These are phyloP conservation scores for Alternaria dauci DNA, from an alignment of 2,329 filamentous ascomycete genomes.

Conservation along the genomic window DNA sequence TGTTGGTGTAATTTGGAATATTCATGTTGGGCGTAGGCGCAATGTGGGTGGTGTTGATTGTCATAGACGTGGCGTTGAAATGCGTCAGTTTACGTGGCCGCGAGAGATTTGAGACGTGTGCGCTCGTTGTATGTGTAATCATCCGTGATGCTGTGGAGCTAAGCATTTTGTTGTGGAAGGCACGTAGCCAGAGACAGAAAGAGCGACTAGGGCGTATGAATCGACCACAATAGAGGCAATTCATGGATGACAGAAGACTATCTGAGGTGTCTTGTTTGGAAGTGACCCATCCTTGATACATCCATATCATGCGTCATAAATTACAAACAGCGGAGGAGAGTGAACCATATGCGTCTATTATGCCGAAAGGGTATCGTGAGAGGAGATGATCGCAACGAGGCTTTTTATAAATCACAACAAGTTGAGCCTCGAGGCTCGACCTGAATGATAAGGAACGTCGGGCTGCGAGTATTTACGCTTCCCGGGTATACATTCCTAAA, in stretches of 20 bases:
- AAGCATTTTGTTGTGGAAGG: not conserved
- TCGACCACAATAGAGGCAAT: not conserved
- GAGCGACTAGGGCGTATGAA: not conserved
- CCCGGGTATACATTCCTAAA: not conserved
- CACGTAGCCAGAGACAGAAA: not conserved
- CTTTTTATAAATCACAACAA: not conserved
- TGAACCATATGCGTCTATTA: constrained; percentile 4
- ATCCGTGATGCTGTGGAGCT: not conserved
- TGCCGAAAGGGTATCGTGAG: constrained; percentile 44
- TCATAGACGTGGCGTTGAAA: not conserved
- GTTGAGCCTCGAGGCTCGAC: not conserved
- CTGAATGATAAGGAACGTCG: not conserved
- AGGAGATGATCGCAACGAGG: constrained; percentile 32
- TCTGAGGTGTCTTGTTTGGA: not conserved
- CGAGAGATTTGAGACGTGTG: not conserved
- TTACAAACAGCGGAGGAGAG: not conserved
- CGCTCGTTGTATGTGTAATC: not conserved
- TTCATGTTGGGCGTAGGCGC: not conserved
- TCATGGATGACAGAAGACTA: not conserved
- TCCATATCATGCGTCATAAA: not conserved
- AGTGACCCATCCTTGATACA: not conserved
- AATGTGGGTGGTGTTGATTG: not conserved
- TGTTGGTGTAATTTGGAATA: not conserved
- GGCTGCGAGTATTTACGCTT: not conserved
- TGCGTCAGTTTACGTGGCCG: not conserved